Conservation (phyloP, 2,329 filamentous ascomycete species). For the Ophiosphaerella herpotricha region DNA sequence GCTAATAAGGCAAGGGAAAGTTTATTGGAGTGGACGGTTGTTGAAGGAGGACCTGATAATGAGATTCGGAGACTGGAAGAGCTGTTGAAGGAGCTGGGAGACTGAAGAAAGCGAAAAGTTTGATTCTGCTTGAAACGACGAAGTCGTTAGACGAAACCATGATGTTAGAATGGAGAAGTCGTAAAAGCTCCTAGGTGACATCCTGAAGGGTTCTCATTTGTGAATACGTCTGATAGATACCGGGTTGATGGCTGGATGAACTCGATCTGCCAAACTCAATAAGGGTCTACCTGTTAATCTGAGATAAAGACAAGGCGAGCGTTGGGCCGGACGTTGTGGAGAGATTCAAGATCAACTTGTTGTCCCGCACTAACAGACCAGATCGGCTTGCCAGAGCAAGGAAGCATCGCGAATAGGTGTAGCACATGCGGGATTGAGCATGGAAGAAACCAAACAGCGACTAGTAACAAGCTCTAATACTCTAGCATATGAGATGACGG, state of each 20-base stretch:
- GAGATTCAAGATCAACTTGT: neutral
- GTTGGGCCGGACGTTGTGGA: neutral
- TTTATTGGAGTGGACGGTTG: constrained; percentile 25
- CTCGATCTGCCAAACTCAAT: no score
- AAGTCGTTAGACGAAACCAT: no score
- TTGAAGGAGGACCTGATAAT: constrained; percentile 17
- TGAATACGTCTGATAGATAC: neutral
- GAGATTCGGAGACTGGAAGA: constrained; percentile 21
- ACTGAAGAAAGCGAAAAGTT: neutral
- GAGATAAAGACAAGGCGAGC: neutral
- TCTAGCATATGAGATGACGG: neutral
- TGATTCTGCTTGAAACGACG: no score
- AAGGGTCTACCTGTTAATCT: neutral
- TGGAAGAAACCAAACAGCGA: neutral
- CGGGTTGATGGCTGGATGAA: no score
- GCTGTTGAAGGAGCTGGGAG: constrained; percentile 20
- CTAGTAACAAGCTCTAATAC: neutral
- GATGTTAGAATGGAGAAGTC: no score
- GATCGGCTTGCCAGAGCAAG: neutral
- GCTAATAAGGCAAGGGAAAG: constrained; percentile 23
- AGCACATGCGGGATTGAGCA: neutral
- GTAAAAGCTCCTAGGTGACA: neutral
- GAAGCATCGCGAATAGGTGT: neutral
- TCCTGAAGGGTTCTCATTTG: neutral
- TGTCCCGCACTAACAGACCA: neutral